Evolutionary conservation across 139 green algal genomes (phyloP), one percentile per base, ranked within the genome.

Genomic region (Pseudopediastrum boryanum): DNA sequence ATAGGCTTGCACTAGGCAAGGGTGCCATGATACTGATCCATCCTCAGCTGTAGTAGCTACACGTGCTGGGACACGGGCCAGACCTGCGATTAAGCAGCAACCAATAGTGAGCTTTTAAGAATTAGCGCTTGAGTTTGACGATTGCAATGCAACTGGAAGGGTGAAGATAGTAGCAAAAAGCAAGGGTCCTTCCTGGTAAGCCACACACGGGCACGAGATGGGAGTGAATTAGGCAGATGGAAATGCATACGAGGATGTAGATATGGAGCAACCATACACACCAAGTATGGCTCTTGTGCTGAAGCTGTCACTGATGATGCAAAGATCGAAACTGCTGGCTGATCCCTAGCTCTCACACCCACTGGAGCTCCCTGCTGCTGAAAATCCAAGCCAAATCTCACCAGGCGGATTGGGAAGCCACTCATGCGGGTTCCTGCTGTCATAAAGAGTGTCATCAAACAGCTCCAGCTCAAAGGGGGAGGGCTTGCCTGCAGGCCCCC

Each of bases 381-480:
- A 1, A 10, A n/a, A n/a, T n/a, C 3, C 23, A n/a, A 39, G 2
- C 19, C 13, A 1, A 41, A 31, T 10, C 71, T 36, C 41, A 89
- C 86, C 87, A 64, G 80, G 73, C n/a, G 71, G 68, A 1, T 52
- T 67, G n/a, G 87, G 81, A 42, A 92, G 85, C 91, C 91, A 95
- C 50, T 93, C 80, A 44, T 68, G 36, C 23, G 83, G 76, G 7
- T 46, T 80, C 16, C 91, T 80, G 59, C 50, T 86, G 71, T 95
- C 91, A 70, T 83, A 92, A 4, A 87, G 81, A 13, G 84, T 88
- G 80, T 95, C 85, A 67, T 95, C 91, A 86, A 95, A 94, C 31
- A 88, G 36, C 36, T 91, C 85, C 16, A 94, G 79, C 33, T 72
- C 51, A 12, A 88, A 71, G 5, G 77, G 42, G 43, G 71, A 70